phyloP scores from a whole-genome alignment of 768 basidiomycete genomes.

The Amanita molliuscula region DNA sequence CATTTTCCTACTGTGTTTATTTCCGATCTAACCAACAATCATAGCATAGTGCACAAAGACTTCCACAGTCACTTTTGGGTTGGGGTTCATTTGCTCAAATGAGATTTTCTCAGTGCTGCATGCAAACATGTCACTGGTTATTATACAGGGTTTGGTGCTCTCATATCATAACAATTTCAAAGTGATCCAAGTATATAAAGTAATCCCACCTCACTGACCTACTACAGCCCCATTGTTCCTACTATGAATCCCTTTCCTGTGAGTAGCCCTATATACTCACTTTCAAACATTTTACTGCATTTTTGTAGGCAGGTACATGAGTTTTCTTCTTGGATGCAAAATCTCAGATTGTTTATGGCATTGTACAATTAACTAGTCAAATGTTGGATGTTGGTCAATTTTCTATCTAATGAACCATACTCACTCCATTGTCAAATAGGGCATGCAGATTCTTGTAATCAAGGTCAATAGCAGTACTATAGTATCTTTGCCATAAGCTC shows the following conservation, averaged over 20 bases:
- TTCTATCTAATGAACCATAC: constrained; percentile 2
- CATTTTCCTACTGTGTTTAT: too few relatives aligned
- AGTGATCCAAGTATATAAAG: too few relatives aligned
- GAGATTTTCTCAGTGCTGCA: not conserved
- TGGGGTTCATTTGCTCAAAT: not conserved
- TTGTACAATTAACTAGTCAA: constrained; percentile 40
- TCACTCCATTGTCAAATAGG: constrained; percentile 27
- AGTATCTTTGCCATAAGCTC: too few relatives aligned
- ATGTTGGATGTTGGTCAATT: constrained; percentile 42
- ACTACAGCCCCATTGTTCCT: constrained; percentile 33
- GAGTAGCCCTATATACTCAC: constrained; percentile 18
- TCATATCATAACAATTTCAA: constrained; percentile 2
- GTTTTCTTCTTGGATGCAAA: too few relatives aligned
- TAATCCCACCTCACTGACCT: constrained; percentile 9
- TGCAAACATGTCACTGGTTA: constrained; percentile 15
- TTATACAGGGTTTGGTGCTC: constrained; percentile 12
- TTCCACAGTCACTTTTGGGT: not conserved
- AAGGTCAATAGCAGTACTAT: constrained; percentile 33
- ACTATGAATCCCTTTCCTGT: constrained; percentile 62
- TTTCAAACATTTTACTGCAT: too few relatives aligned
- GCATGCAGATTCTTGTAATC: constrained; percentile 49
- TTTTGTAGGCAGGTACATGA: too few relatives aligned
- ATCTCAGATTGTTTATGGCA: constrained; percentile 49
- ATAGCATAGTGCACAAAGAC: not conserved
- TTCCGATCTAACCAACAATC: too few relatives aligned